Evolutionary conservation across 805 yeast species (phyloP).

Genomic region (Blastobotrys attinorum): DNA sequence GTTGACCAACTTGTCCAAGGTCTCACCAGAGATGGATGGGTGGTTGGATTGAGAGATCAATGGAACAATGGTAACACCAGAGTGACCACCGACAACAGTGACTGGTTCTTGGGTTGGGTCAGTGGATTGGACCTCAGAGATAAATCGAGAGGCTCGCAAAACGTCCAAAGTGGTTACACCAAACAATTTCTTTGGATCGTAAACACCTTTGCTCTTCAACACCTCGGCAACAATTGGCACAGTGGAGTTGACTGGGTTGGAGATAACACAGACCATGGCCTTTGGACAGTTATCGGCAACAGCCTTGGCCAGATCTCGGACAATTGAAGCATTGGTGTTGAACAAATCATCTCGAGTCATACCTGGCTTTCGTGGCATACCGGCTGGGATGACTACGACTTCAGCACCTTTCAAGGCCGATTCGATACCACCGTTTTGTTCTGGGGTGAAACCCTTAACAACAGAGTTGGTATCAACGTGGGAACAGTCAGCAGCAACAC

Average conservation of each 20-base stretch:
- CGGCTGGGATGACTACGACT: slow-evolving; percentile 90
- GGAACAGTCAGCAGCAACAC: slow-evolving; percentile 94
- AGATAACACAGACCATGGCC: slow-evolving; percentile 73
- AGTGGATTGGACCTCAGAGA: slow-evolving; percentile 58
- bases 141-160: slow-evolving; percentile 82
- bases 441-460: slow-evolving; percentile 84
- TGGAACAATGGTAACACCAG: slow-evolving; percentile 94
- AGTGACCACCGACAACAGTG: slow-evolving; percentile 94
- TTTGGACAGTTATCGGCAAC: slow-evolving; percentile 76
- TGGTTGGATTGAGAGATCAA: slow-evolving; percentile 75
- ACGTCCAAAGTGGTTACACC: slow-evolving; percentile 96
- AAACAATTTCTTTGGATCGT: slow-evolving; percentile 84
- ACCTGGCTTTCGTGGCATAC: slow-evolving; percentile 98
- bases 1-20: slow-evolving; percentile 59
- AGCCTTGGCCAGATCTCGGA: slow-evolving; percentile 83
- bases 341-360: slow-evolving; percentile 97
- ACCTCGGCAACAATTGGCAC: slow-evolving; percentile 96
- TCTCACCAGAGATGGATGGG: slow-evolving; percentile 52
- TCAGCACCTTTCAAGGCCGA: slow-evolving; percentile 64
- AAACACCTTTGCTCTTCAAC: slow-evolving; percentile 73
- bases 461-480: slow-evolving; percentile 89
- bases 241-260: slow-evolving; percentile 96
- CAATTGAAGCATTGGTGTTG: slow-evolving; percentile 94
- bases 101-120: slow-evolving; percentile 73
- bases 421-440: slow-evolving; percentile 47